These are phyloP conservation scores for Rehmannia glutinosa DNA, from an alignment of 257 asterid genomes.

Conservation along the genomic window DNA sequence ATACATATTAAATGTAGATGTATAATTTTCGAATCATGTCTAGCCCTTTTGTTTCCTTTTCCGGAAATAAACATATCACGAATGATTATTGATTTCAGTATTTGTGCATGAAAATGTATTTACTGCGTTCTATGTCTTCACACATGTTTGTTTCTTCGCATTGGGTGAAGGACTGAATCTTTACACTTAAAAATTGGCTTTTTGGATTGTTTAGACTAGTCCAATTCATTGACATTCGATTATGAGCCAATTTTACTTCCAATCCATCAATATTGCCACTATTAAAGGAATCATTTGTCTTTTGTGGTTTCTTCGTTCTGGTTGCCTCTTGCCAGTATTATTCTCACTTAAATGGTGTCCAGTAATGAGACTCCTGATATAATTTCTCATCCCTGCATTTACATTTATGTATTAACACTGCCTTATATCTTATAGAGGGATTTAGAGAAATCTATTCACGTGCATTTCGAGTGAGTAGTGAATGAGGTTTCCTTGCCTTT, in stretches of 20 bases:
- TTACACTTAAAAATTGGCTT: neutral
- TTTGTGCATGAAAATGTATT: no score
- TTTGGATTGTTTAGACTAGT: neutral
- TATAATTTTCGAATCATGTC: no score
- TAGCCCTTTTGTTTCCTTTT: no score
- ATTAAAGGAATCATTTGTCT: neutral
- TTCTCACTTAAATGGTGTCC: neutral
- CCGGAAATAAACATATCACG: no score
- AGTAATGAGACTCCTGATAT: neutral
- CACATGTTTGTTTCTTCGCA: no score
- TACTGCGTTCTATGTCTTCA: no score
- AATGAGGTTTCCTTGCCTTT: neutral
- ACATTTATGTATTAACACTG: neutral
- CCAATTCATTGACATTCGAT: neutral
- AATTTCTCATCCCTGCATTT: neutral
- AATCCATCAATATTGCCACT: neutral
- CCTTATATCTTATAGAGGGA: no score
- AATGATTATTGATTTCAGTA: no score
- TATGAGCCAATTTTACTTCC: neutral
- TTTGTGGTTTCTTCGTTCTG: neutral
- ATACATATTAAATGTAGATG: no score
- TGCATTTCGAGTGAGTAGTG: neutral
- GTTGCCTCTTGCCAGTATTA: neutral
- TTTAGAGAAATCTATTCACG: neutral
- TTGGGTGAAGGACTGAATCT: no score